These are phyloP conservation scores for Beauveria sp. DNA, from an alignment of 2,329 filamentous ascomycete genomes.

Conservation along the genomic window DNA sequence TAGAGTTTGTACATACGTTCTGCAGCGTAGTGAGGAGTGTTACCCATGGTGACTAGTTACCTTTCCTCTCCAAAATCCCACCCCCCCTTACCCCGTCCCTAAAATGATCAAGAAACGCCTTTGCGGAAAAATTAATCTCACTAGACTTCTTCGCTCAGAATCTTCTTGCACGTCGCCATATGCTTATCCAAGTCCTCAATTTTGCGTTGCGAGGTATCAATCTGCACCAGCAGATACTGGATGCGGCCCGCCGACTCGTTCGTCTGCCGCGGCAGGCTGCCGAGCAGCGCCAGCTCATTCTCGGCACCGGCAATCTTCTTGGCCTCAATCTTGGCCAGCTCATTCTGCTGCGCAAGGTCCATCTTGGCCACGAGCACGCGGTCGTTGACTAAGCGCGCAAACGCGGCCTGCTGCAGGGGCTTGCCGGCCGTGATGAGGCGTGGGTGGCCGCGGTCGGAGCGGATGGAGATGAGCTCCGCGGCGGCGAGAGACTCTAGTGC, in stretches of 20 bases:
- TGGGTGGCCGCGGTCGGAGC: slow-evolving; percentile 66
- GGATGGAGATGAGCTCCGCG: slow-evolving; percentile 76
- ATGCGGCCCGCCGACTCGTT: slow-evolving; percentile 58
- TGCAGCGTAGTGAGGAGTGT: neutral
- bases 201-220: slow-evolving; percentile 66
- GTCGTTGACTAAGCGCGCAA: slow-evolving; percentile 63
- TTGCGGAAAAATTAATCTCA: neutral
- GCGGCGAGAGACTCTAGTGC: slow-evolving; percentile 75
- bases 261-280: slow-evolving; percentile 61
- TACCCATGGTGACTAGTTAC: neutral
- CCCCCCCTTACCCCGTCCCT: neutral
- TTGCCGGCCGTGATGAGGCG: slow-evolving; percentile 70
- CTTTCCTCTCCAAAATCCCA: neutral
- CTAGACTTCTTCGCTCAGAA: slow-evolving; percentile 39
- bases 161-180: slow-evolving; percentile 63
- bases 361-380: slow-evolving; percentile 65
- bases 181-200: slow-evolving; percentile 68
- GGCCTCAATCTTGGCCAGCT: slow-evolving; percentile 64
- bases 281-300: slow-evolving; percentile 65
- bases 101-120: neutral
- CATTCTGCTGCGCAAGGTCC: slow-evolving; percentile 60
- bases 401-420: slow-evolving; percentile 80
- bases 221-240: slow-evolving; percentile 65
- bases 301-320: slow-evolving; percentile 72
- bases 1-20: neutral